Base-by-base conservation (phyloP, 169 alveolate species). In the Theileria equi region DNA sequence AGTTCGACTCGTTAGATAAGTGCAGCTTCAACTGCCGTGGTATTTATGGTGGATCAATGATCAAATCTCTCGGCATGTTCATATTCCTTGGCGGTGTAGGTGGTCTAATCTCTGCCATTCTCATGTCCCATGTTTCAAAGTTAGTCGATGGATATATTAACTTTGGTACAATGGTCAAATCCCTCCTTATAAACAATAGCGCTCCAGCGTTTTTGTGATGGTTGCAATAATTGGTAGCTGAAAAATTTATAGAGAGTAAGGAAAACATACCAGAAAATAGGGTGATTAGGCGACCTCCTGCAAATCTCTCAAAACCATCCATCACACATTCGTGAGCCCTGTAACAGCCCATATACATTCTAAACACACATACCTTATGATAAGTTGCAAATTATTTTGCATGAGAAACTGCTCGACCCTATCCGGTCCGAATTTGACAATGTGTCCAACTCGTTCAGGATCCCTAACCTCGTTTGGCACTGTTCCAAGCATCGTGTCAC, bases 261-360 rank as follows among this genome's bases (percentile, higher is more conserved):
- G 41, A 2, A 25, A 44, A 61, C 82, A 25, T 29, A 74, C 84
- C 84, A 19, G 98, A 94, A 83, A 97, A 97, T 17, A 97, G 96
- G 1, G 99, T 98, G 40, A 98, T 93, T 52, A 98, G 90, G 40
- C 90, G 76, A 17, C 99, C 99, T 10, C 98, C 99, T n/a, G 99
- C 99, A 79, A 98, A 98, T 76, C 99, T 89, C 84, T 98, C 99
- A 80, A 98, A 98, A 1, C 99, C 99, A 84, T 96, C 99, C 98
- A 96, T 96, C n/a, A 98, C 99, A 72, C 99, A 98, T 82, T 98
- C 99, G 80, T 98, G 99, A 2, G 99, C 99, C 61, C 99, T 59
- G 13, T 38, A 38, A 38, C 13, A 11, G 11, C 13, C 45, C 13
- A 38, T 38, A 11, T 38, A 11, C 13, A 13, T 38, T 38, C 45